phyloP scores from a whole-genome alignment of 208 protist species.

The Trypanosoma rangeli region DNA sequence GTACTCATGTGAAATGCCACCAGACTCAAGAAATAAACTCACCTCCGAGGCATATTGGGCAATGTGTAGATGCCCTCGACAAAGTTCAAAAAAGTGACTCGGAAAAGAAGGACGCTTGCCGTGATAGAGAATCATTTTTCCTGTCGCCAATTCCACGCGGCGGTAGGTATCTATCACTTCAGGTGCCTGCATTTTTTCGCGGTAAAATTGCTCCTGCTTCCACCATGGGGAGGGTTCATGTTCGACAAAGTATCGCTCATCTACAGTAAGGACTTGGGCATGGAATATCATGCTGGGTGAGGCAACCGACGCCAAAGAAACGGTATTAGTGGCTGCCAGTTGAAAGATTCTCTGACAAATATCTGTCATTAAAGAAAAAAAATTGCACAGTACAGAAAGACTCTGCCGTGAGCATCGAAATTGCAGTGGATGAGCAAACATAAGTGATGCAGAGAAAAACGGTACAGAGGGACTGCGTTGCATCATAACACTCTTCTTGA shows the following conservation, averaged over 20 bases:
- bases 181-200: background rate
- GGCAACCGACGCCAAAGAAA: background rate
- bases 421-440: constrained; percentile 9
- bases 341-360: constrained; percentile 21
- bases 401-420: constrained; percentile 26
- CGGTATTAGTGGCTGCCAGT: background rate
- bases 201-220: constrained; percentile 21
- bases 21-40: constrained; percentile 18
- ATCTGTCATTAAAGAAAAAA: constrained; percentile 35
- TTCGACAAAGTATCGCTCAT: constrained; percentile 16
- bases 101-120: constrained; percentile 29
- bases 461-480: constrained; percentile 18
- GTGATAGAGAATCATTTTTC: constrained; percentile 43
- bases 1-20: constrained; percentile 19
- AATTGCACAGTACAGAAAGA: constrained; percentile 42
- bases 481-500: constrained; percentile 34
- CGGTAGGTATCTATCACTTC: background rate
- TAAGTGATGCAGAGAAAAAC: constrained; percentile 2
- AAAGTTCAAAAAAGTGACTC: constrained; percentile 38
- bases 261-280: constrained; percentile 15
- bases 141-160: constrained; percentile 32
- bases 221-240: constrained; percentile 3
- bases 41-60: constrained; percentile 1
- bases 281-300: constrained; percentile 1
- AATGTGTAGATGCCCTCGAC: constrained; percentile 33